Evolutionary conservation across 306 rosid genomes (phyloP).

Genomic region (Dalbergia cultrata): DNA sequence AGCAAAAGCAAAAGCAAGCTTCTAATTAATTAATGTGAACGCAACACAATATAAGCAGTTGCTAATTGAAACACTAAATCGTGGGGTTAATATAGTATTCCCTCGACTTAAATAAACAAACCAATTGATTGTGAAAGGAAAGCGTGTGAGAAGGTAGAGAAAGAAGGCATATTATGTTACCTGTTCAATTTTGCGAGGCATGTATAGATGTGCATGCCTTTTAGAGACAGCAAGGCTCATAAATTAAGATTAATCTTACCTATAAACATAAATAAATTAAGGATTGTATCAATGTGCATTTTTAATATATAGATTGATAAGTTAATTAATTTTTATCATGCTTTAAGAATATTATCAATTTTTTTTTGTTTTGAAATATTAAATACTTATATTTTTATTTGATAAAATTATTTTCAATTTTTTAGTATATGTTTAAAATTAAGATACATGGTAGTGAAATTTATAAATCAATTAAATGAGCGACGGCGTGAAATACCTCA

Average conservation of each 20-base stretch:
- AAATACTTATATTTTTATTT: too few relatives aligned
- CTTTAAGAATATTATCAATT: too few relatives aligned
- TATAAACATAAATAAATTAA: too few relatives aligned
- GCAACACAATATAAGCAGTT: not conserved
- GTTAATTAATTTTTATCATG: too few relatives aligned
- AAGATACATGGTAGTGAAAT: too few relatives aligned
- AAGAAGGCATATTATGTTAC: not conserved
- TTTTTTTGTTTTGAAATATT: too few relatives aligned
- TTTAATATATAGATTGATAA: too few relatives aligned
- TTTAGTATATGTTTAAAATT: too few relatives aligned
- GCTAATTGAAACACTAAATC: conserved; percentile 7
- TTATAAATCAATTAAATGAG: not conserved
- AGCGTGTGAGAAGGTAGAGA: conserved; percentile 16
- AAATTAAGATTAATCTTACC: not conserved
- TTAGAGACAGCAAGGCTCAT: conserved; percentile 10
- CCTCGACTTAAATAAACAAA: conserved; percentile 10
- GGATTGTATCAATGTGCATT: too few relatives aligned
- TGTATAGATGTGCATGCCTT: conserved; percentile 22
- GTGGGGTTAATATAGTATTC: not conserved
- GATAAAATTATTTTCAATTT: too few relatives aligned
- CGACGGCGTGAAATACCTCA: not conserved
- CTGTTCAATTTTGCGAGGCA: conserved; percentile 23
- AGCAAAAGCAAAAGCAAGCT: not conserved
- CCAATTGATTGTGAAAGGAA: conserved; percentile 15
- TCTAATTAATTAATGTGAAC: not conserved